phyloP scores from a whole-genome alignment of 2,329 filamentous ascomycete species.

The Diaporthe sp. region DNA sequence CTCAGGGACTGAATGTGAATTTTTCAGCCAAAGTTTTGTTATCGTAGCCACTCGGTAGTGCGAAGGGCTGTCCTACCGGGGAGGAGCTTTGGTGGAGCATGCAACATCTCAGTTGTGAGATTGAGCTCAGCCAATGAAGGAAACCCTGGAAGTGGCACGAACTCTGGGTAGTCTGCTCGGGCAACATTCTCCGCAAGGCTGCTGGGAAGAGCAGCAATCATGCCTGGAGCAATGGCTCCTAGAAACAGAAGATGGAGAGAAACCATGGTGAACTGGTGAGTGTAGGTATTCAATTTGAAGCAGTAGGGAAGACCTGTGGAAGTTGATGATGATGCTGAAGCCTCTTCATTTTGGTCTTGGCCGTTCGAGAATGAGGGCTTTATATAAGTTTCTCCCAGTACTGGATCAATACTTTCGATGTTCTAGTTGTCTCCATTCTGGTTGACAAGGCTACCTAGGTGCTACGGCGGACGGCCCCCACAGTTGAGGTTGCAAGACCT shows the following conservation, averaged over 20 bases:
- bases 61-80: background rate
- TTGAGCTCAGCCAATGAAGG: background rate
- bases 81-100: background rate
- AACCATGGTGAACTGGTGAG: background rate
- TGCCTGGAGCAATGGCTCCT: background rate
- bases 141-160: background rate
- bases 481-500: background rate
- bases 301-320: background rate
- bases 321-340: background rate
- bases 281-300: background rate
- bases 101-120: background rate
- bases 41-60: background rate
- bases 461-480: background rate
- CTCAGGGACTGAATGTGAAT: background rate
- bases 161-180: background rate
- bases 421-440: background rate
- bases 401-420: background rate
- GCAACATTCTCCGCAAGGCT: background rate
- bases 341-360: background rate
- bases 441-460: background rate
- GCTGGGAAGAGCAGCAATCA: background rate
- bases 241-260: background rate
- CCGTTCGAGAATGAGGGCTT: background rate
- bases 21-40: background rate
- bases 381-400: background rate